A percentile compares a stretch with the other conserved stretches of the same genome.
These are phyloP conservation scores for Pseudognaphalium luteoalbum DNA, from an alignment of 129 eudicot species.

Conservation along the genomic window DNA sequence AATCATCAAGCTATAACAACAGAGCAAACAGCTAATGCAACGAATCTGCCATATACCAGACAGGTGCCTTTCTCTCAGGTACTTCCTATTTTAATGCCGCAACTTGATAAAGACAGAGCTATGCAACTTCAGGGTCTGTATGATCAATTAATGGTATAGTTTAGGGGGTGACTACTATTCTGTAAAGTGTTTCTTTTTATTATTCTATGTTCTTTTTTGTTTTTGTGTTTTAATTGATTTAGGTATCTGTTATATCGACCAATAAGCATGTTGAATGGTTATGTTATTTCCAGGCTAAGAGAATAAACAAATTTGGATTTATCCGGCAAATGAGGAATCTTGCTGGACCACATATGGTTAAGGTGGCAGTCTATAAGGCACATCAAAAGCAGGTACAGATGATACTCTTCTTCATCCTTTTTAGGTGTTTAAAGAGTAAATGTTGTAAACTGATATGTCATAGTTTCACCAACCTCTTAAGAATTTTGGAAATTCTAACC, in stretches of 20 bases:
- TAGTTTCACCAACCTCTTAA: not conserved
- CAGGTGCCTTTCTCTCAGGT: constrained; percentile 73
- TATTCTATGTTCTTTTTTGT: not conserved
- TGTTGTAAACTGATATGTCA: not conserved
- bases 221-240: not conserved
- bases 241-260: not conserved
- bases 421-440: not conserved
- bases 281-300: constrained; percentile 54
- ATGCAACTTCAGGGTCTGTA: constrained; percentile 71
- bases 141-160: constrained; percentile 50
- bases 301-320: constrained; percentile 64
- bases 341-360: constrained; percentile 87
- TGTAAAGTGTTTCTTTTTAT: not conserved
- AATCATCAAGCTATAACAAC: constrained; percentile 49
- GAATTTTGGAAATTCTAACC: not conserved
- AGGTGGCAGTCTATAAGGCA: constrained; percentile 63
- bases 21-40: constrained; percentile 40
- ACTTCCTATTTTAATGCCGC: constrained; percentile 71
- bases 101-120: constrained; percentile 81
- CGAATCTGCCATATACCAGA: constrained; percentile 34
- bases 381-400: constrained; percentile 65
- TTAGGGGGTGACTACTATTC: not conserved
- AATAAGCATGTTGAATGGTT: constrained; percentile 1
- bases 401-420: not conserved
- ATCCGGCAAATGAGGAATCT: constrained; percentile 64